Evolutionary conservation across 352 stramenopile genomes (phyloP).

Genomic region (Pythium coloratum): DNA sequence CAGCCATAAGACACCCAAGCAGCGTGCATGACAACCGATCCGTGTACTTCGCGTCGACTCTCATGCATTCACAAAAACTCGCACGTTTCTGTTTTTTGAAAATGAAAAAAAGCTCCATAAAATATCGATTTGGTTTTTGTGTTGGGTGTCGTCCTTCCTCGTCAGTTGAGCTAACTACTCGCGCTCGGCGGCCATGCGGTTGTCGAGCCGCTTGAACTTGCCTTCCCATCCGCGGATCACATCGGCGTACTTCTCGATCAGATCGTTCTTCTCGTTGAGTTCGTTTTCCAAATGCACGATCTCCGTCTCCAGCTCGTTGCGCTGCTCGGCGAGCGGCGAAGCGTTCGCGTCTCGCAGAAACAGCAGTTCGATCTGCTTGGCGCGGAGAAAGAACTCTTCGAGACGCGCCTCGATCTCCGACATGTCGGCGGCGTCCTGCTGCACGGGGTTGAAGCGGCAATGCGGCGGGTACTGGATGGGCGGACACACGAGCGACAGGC

Average conservation of each 20-base stretch:
- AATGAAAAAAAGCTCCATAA: neutral
- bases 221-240: constrained; percentile 83
- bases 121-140: neutral
- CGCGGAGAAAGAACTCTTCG: constrained; percentile 77
- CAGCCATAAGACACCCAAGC: too few species aligned
- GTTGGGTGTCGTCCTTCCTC: neutral
- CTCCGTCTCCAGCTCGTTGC: constrained; percentile 70
- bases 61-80: constrained; percentile 5
- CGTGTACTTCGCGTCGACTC: constrained; percentile 9
- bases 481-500: constrained; percentile 70
- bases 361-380: constrained; percentile 80
- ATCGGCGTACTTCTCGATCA: constrained; percentile 85
- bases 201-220: constrained; percentile 81
- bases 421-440: constrained; percentile 75
- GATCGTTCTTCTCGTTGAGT: constrained; percentile 79
- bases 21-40: constrained; percentile 16
- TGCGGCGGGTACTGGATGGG: constrained; percentile 84
- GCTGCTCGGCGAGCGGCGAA: constrained; percentile 20
- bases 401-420: constrained; percentile 67
- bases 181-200: constrained; percentile 58
- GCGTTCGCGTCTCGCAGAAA: constrained; percentile 49
- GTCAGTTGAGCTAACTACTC: constrained; percentile 27
- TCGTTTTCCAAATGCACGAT: constrained; percentile 75
- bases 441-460: constrained; percentile 82
- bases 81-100: too few species aligned